phyloP scores from a whole-genome alignment of 2,329 filamentous ascomycete species.

The Verticillium alfalfae region DNA sequence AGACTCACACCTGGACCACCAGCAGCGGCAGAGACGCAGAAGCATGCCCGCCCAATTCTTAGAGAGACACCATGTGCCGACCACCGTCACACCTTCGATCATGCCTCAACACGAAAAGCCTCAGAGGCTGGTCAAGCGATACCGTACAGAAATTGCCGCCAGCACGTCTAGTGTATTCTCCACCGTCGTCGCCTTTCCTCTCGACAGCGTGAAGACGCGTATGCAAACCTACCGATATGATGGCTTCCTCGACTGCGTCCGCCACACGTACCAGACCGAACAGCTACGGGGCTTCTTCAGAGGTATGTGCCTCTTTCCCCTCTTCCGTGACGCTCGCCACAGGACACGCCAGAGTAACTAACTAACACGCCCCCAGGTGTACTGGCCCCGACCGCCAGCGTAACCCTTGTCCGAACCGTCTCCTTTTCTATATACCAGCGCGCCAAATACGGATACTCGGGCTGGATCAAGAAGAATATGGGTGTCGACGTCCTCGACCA shows the following conservation, averaged over 20 bases:
- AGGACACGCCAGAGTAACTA: background rate
- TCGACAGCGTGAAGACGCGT: slow-evolving; percentile 85
- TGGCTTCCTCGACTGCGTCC: slow-evolving; percentile 68
- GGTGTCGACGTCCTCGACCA: slow-evolving; percentile 66
- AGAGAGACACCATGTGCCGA: slow-evolving; percentile 38
- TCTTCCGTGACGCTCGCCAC: background rate
- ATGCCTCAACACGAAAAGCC: slow-evolving; percentile 29
- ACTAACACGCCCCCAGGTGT: slow-evolving; percentile 48
- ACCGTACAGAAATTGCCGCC: slow-evolving; percentile 76
- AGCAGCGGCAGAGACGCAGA: background rate
- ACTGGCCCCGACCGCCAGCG: slow-evolving; percentile 72
- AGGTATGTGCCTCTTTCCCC: slow-evolving; percentile 41
- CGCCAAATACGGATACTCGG: slow-evolving; percentile 68
- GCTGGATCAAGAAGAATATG: slow-evolving; percentile 62
- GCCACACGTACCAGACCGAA: slow-evolving; percentile 70
- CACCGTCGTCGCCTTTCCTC: slow-evolving; percentile 74
- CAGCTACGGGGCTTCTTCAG: slow-evolving; percentile 74
- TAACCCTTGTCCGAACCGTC: slow-evolving; percentile 71
- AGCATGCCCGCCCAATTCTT: slow-evolving; percentile 31
- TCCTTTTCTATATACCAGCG: slow-evolving; percentile 77
- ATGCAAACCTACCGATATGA: slow-evolving; percentile 82
- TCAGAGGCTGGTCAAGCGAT: slow-evolving; percentile 61
- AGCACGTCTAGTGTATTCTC: slow-evolving; percentile 72
- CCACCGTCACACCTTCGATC: slow-evolving; percentile 30
- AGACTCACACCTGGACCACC: background rate